A percentile compares a stretch with the other conserved stretches of the same genome.
Conservation (phyloP, 2,329 filamentous ascomycete species). For the Ceratocystis harringtonii region DNA sequence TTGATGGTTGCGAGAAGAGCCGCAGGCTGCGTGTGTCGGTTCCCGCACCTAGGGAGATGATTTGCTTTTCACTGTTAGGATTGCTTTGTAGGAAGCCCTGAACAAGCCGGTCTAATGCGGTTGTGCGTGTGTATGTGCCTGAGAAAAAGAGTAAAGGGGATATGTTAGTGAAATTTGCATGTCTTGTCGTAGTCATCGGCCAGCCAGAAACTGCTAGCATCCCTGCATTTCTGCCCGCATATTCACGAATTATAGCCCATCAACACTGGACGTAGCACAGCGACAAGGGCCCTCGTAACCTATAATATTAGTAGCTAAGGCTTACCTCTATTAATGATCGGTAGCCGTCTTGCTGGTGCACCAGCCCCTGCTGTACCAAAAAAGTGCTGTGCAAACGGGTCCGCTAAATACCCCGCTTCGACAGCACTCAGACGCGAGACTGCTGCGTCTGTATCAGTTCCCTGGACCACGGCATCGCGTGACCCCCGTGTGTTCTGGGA, state of each 20-base stretch:
- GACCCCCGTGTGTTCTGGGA: constrained; percentile 24
- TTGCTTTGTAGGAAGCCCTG: constrained; percentile 47
- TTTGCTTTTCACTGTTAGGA: constrained; percentile 41
- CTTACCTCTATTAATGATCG: constrained; percentile 85
- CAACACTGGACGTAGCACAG: not conserved
- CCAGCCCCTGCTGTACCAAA: constrained; percentile 29
- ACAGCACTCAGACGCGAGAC: constrained; percentile 82
- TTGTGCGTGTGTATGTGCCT: constrained; percentile 89
- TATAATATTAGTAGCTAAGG: not conserved
- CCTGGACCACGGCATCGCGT: constrained; percentile 65
- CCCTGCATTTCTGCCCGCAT: too few species aligned
- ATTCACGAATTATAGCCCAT: not conserved
- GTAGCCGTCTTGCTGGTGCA: constrained; percentile 50
- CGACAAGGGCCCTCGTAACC: not conserved
- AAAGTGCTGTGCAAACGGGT: constrained; percentile 62
- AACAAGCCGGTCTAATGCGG: constrained; percentile 66
- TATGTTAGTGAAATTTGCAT: not conserved
- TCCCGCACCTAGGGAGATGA: constrained; percentile 83
- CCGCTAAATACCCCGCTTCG: constrained; percentile 66
- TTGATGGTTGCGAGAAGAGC: constrained; percentile 37
- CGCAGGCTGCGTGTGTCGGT: constrained; percentile 84
- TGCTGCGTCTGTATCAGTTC: constrained; percentile 83
- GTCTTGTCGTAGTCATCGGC: not conserved
- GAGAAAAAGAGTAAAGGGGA: constrained; percentile 7
- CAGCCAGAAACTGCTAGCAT: not conserved